Evolutionary conservation across 1,284 basidiomycete genomes (phyloP), one percentile per base, ranked within the genome.

Genomic region (Exobasidium cylindrosporum): DNA sequence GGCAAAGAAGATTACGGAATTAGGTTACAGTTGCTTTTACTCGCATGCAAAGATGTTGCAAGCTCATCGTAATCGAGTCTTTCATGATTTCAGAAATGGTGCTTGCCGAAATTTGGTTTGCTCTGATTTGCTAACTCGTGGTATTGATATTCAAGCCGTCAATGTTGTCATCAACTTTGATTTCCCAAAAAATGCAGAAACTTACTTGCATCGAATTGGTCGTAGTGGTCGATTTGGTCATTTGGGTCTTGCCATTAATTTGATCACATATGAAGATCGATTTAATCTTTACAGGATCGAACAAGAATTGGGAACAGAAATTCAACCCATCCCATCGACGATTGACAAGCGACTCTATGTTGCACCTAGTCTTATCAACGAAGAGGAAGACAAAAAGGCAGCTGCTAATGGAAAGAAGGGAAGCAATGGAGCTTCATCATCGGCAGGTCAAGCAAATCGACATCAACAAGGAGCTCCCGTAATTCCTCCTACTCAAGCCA

Each of bases 81-180:
- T 98, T 86, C 96, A 98, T 83, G 95, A 98, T 82, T 98, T 98
- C 87, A 89, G 95, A 70, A 92, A 93, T 78, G 95, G 95, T 68
- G 92, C 94, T 60, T 97, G 94, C 84, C 89, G 95, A 72, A 98
- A 97, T 83, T 87, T 98, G 69, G 95, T 98, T 77, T 98, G 96
- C 84, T 87, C 86, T 28, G 84, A 98, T 83, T 87, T 98, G 65
- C 87, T 98, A 75, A 98, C 95, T 7, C 90, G 96, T 76, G 95
- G 95, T 84, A 98, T 98, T 82, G 96, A 97, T 82, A 97, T 98
- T 80, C 94, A 97, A 83, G 95, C 95, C 50, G 95, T 98, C 68
- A 98, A 98, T 82, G 95, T 97, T 76, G 95, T 98, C 77, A 97
- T 98, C 86, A 97, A 97, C 84, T 98, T 98, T 81, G 94, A 97